Conservation (phyloP, 768 basidiomycete species). For the Suillus hirtellus region DNA sequence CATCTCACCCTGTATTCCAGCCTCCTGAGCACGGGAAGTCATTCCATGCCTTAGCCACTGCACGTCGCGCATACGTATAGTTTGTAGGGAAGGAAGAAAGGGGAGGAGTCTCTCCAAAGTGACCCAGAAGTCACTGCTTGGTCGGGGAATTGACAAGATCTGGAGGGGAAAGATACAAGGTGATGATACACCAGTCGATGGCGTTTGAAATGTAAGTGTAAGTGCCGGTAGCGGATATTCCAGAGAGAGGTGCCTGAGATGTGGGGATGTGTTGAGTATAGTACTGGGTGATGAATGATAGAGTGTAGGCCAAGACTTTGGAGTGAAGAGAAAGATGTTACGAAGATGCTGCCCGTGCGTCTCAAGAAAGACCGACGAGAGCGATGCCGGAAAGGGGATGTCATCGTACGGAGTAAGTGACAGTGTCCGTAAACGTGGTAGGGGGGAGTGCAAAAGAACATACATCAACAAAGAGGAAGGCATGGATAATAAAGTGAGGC, state of each 20-base stretch:
- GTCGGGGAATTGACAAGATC: constrained; percentile 77
- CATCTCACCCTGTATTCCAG: constrained; percentile 84
- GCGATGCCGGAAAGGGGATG: constrained; percentile 55
- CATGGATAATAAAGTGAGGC: constrained; percentile 64
- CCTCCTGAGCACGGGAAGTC: constrained; percentile 60
- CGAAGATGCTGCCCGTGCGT: constrained; percentile 57
- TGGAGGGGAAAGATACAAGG: constrained; percentile 43
- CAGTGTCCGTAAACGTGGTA: constrained; percentile 64
- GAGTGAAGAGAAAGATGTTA: constrained; percentile 67
- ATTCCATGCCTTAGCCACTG: constrained; percentile 74
- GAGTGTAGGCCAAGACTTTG: constrained; percentile 66
- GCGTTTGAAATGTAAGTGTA: constrained; percentile 26
- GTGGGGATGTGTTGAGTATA: constrained; percentile 51
- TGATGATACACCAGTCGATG: constrained; percentile 25
- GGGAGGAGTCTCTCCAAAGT: constrained; percentile 57
- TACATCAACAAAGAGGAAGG: constrained; percentile 64
- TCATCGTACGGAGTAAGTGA: constrained; percentile 77
- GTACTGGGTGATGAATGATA: constrained; percentile 54
- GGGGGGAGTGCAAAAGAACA: constrained; percentile 54
- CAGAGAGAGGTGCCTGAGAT: constrained; percentile 68
- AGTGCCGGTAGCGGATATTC: constrained; percentile 66
- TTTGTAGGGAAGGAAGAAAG: constrained; percentile 53
- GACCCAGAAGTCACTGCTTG: constrained; percentile 56
- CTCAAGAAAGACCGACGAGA: constrained; percentile 57
- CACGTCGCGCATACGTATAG: constrained; percentile 65